phyloP scores from a whole-genome alignment of 2,329 filamentous ascomycete species.

The Tolypocladium ovalisporum region DNA sequence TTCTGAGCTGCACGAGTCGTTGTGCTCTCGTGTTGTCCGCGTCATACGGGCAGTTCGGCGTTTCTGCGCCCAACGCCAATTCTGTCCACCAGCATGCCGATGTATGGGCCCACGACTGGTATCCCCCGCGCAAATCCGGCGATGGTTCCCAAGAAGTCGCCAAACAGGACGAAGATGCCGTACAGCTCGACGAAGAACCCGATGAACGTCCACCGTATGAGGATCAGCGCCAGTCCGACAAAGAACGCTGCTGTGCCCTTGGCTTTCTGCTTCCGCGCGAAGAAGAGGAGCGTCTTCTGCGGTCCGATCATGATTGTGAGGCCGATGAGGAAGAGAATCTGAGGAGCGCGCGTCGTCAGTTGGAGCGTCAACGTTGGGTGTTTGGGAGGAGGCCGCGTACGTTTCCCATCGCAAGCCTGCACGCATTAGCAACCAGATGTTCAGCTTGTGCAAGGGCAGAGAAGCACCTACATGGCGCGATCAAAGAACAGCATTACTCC shows the following conservation, averaged over 20 bases:
- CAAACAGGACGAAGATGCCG: conserved; percentile 86
- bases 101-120: conserved; percentile 78
- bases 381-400: conserved; percentile 33
- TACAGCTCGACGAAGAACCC: conserved; percentile 89
- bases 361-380: conserved; percentile 4
- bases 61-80: conserved; percentile 60
- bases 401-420: conserved; percentile 93
- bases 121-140: conserved; percentile 76
- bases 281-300: conserved; percentile 86
- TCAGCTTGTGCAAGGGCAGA: not conserved
- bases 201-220: conserved; percentile 81
- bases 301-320: conserved; percentile 92
- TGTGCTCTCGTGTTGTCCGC: not conserved
- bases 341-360: conserved; percentile 3
- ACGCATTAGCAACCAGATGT: not conserved
- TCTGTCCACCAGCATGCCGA: conserved; percentile 63
- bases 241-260: conserved; percentile 87
- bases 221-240: conserved; percentile 70
- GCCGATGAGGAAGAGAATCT: conserved; percentile 97
- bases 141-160: conserved; percentile 91
- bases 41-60: conserved; percentile 63
- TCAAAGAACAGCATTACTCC: conserved; percentile 98
- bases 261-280: conserved; percentile 84
- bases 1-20: not conserved
- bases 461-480: conserved; percentile 65